Base-by-base conservation (phyloP, 495 filamentous ascomycete genomes). In the Cryomyces antarcticus region DNA sequence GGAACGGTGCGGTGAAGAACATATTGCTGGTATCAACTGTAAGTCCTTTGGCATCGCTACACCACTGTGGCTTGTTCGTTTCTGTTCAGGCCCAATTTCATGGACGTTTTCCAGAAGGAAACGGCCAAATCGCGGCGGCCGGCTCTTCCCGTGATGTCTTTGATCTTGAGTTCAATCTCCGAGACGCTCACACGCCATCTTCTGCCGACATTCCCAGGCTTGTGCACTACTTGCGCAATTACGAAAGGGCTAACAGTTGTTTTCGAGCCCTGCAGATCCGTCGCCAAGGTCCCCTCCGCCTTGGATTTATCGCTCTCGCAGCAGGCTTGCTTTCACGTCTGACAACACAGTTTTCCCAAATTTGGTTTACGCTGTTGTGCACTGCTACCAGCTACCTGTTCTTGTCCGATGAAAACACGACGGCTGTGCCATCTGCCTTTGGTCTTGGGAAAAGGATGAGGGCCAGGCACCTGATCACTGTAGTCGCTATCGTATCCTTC, bases 301-400 rank as follows among this genome's bases (percentile, higher is more conserved):
- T 45, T 7, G 37, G 34, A 36, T 49, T 50, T 30, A 12, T 51
- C 12, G 49, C 51, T 6, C 33, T 53, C 0, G 33, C 30, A 4
- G 51, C 49, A 28, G 45, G 45, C 2, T 11, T 53, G n/a, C 34
- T 37, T 34, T 37, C 51, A 5, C 48, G 49, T 9, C 37, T 53
- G 12, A 37, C 49, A 12, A 27, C 35, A 5, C 24, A 17, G 4
- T 46, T 48, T 28, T 48, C 48, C 27, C 41, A 48, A 6, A 9
- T 51, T 13, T 53, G 51, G 51, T 53, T 53, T 34, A 42, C 45
- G 11, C 39, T 35, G 39, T 13, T 53, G 30, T 48, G 51, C 43
- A 31, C 41, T 17, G 33, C 28, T 30, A 39, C 48, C 1, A 39
- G 38, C 7, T 50, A 46, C 37, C 38, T 39, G 33, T 36, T 9